phyloP scores from a whole-genome alignment of 2,329 filamentous ascomycete species.

The Aspergillus floridensis region DNA sequence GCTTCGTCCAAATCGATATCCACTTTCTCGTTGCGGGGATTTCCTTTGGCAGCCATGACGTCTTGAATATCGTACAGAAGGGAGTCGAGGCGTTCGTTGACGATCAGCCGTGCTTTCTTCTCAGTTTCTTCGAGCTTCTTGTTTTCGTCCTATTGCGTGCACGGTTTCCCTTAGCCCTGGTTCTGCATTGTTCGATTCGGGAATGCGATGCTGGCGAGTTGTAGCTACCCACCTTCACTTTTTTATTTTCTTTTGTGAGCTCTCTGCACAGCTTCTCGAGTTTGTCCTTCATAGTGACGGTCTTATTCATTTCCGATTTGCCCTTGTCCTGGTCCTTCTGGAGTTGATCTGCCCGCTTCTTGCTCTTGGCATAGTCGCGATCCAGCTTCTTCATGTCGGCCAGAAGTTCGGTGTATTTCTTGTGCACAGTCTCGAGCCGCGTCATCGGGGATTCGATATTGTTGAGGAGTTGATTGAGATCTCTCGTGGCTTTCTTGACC shows the following conservation, averaged over 20 bases:
- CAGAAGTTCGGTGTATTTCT: slow-evolving; percentile 85
- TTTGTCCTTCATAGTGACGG: slow-evolving; percentile 88
- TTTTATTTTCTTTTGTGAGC: slow-evolving; percentile 95
- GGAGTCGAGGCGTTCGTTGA: slow-evolving; percentile 79
- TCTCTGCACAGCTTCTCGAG: slow-evolving; percentile 94
- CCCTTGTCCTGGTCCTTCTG: slow-evolving; percentile 96
- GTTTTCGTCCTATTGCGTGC: slow-evolving; percentile 71
- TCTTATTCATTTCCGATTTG: slow-evolving; percentile 84
- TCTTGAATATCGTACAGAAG: slow-evolving; percentile 82
- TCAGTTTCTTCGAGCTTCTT: slow-evolving; percentile 85
- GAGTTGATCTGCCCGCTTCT: slow-evolving; percentile 87
- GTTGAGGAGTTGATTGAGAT: slow-evolving; percentile 77
- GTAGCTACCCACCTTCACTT: slow-evolving; percentile 72
- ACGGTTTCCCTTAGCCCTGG: slow-evolving; percentile 12
- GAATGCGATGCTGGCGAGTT: neutral
- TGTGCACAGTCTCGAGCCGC: slow-evolving; percentile 86
- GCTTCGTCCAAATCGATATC: slow-evolving; percentile 88
- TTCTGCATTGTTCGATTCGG: neutral
- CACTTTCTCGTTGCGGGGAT: slow-evolving; percentile 73
- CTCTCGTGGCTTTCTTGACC: slow-evolving; percentile 89
- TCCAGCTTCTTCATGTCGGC: slow-evolving; percentile 95
- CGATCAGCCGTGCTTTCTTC: slow-evolving; percentile 74
- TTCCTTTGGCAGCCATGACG: slow-evolving; percentile 82
- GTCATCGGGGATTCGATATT: slow-evolving; percentile 89
- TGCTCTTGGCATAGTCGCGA: slow-evolving; percentile 90